Base-by-base conservation (phyloP, 1,284 basidiomycete genomes). In the Psilocybe mexicana region DNA sequence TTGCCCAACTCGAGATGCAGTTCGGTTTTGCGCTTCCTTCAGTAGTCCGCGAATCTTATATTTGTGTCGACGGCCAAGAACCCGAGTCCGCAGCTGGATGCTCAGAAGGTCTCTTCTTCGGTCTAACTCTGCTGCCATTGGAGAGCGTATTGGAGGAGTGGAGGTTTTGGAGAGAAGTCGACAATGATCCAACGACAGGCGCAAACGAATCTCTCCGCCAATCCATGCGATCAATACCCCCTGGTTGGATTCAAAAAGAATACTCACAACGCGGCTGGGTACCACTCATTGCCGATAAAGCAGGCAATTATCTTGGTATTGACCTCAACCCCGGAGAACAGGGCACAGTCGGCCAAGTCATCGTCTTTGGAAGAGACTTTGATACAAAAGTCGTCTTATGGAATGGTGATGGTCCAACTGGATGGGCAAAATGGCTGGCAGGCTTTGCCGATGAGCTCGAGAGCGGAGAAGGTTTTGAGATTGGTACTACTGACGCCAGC, bases 181-280 rank as follows among this genome's bases (percentile, higher is more conserved):
- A 97, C 68, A 80, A 86, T 35, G 93, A 96, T 70, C 91, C 92
- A 1, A 72, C 76, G 2, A 92, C 91, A 1, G 92, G 93, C 57
- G 86, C 84, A 7, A 95, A 94, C 72, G 70, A 78, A 6, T 79
- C 78, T 11, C 79, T 96, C 54, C 79, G 85, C 30, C 83, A 87
- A 52, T 78, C 83, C 28, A 98, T 98, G 96, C 85, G 86, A 58
- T 93, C 91, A 40, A 89, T 97, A 65, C 97, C 96, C 0, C 85
- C 90, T 6, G 85, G 86, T n/a, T 99, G 94, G 92, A 87, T 98
- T 64, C 87, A 92, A 68, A 82, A 81, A 64, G 87, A 90, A 60
- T 99, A 99, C 76, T 95, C 95, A 25, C 92, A 93, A 70, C 85
- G 92, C 54, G 96, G 96, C 14, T 99, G 96, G 96, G 85, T 99